Percentiles rank a stretch among this genome's conserved stretches.
Evolutionary conservation across 2,329 filamentous ascomycete genomes (phyloP).

Genomic region (Macroventuria anomochaeta): DNA sequence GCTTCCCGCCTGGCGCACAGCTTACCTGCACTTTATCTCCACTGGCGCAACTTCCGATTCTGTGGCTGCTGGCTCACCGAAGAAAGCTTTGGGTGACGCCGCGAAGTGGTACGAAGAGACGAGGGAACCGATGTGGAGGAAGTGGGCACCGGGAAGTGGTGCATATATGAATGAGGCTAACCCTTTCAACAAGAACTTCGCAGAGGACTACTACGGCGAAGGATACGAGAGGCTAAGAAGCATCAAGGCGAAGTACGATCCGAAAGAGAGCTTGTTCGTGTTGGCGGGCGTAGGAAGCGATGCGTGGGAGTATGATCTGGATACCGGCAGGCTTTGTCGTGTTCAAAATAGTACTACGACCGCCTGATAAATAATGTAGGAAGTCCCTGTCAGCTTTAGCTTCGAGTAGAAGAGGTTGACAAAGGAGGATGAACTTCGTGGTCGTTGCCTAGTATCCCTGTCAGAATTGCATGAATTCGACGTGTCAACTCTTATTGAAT

Average conservation of each 20-base stretch:
- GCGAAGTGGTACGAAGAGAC: constrained; percentile 24
- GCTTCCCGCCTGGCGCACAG: constrained; percentile 43
- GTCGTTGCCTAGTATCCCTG: too few species aligned
- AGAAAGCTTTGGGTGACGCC: constrained; percentile 13
- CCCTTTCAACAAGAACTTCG: constrained; percentile 17
- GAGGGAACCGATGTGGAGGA: constrained; percentile 28
- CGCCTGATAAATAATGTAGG: too few species aligned
- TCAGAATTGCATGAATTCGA: too few species aligned
- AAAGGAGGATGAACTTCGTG: too few species aligned
- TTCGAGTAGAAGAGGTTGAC: too few species aligned
- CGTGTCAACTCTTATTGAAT: too few species aligned
- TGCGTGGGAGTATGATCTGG: constrained; percentile 30
- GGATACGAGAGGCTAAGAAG: constrained; percentile 13
- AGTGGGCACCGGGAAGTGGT: constrained; percentile 20
- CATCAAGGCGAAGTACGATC: constrained; percentile 23
- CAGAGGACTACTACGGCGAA: constrained; percentile 23
- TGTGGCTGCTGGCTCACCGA: constrained; percentile 10
- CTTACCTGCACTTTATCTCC: constrained; percentile 43
- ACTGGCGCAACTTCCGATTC: constrained; percentile 25
- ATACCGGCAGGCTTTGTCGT: constrained; percentile 28
- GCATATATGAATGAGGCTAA: constrained; percentile 32
- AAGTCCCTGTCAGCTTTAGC: too few species aligned
- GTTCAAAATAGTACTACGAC: too few species aligned
- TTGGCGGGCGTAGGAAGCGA: constrained; percentile 31
- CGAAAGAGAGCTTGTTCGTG: constrained; percentile 26